Percentiles rank a stretch among this genome's conserved stretches.
phyloP scores from a whole-genome alignment of 306 rosid species.

The Dryas alaskensis region DNA sequence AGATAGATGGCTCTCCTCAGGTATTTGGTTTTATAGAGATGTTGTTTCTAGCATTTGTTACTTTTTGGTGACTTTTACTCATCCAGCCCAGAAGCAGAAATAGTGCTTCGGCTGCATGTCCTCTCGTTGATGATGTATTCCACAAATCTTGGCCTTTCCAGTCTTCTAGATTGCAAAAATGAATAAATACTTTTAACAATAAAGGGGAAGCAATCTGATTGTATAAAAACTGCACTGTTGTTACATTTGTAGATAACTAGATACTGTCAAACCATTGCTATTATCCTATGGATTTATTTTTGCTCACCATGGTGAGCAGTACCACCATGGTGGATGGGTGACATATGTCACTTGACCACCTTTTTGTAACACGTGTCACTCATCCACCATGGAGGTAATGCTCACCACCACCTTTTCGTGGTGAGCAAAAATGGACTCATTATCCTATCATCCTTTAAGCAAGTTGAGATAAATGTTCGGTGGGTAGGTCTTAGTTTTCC shows the following conservation, averaged over 20 bases:
- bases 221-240: neutral
- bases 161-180: neutral
- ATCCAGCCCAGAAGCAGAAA: neutral
- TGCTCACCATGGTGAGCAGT: too few relatives aligned
- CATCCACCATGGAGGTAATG: too few relatives aligned
- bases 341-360: too few relatives aligned
- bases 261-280: neutral
- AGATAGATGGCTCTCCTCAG: constrained; percentile 90
- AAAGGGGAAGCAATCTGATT: constrained; percentile 14
- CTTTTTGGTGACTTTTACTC: neutral
- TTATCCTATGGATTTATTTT: too few relatives aligned
- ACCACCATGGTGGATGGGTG: too few relatives aligned
- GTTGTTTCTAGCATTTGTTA: constrained; percentile 3
- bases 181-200: neutral
- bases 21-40: constrained; percentile 31
- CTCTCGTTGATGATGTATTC: neutral
- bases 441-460: neutral
- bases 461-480: neutral
- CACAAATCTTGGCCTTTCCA: neutral
- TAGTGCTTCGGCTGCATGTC: neutral
- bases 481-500: neutral
- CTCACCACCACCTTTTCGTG: too few relatives aligned
- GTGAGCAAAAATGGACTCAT: too few relatives aligned
- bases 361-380: too few relatives aligned
- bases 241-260: neutral